These are phyloP conservation scores for Wickerhamiella brachini DNA, from an alignment of 805 yeast species.

Conservation along the genomic window DNA sequence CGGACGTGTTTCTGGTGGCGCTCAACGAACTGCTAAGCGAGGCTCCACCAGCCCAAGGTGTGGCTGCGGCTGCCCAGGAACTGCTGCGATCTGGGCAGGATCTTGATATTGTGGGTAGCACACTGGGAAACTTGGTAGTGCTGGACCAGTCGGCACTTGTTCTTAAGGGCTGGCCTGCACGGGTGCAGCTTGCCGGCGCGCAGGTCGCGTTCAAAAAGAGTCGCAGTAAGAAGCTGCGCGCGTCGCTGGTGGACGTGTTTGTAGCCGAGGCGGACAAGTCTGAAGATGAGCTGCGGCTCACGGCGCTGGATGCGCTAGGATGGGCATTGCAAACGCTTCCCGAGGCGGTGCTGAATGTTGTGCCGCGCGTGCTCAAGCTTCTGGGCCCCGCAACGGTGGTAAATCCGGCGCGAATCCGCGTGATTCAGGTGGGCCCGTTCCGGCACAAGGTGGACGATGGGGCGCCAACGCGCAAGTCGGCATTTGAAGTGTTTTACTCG, in stretches of 20 bases:
- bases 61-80: background rate
- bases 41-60: background rate
- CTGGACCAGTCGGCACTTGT: background rate
- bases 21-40: background rate
- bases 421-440: constrained; percentile 70
- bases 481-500: constrained; percentile 56
- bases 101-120: background rate
- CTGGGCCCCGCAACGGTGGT: background rate
- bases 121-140: background rate
- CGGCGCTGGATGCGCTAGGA: background rate
- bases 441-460: constrained; percentile 73
- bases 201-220: background rate
- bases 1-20: background rate
- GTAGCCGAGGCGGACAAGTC: background rate
- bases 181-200: background rate
- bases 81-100: background rate
- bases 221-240: background rate
- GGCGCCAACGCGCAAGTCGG: constrained; percentile 53
- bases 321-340: background rate
- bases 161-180: background rate
- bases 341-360: background rate
- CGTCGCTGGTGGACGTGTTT: background rate
- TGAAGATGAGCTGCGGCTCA: background rate
- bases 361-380: background rate
- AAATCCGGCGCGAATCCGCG: background rate